A percentile compares a stretch with the other conserved stretches of the same genome.
phyloP scores from a whole-genome alignment of 1,284 basidiomycete species.

The Cutaneotrichosporon arboriforme region DNA sequence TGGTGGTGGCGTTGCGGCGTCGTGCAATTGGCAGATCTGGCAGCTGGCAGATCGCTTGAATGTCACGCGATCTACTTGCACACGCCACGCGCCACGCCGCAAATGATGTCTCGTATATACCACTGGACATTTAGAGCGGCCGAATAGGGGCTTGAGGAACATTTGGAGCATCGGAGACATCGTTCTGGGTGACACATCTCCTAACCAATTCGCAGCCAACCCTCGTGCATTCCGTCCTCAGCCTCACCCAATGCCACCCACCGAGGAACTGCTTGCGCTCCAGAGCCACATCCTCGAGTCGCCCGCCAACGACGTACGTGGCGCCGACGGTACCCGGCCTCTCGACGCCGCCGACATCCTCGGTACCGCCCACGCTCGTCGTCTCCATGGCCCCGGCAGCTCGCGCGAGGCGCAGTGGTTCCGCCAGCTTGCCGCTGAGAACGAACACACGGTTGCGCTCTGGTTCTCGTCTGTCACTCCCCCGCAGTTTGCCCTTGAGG shows the following conservation, averaged over 20 bases:
- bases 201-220: conserved; percentile 12
- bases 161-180: not conserved
- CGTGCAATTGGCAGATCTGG: too few species aligned
- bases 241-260: conserved; percentile 30
- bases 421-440: conserved; percentile 27
- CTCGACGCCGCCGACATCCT: conserved; percentile 40
- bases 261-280: conserved; percentile 46
- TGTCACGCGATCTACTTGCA: too few species aligned
- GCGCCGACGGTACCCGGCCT: conserved; percentile 28
- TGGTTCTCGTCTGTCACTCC: conserved; percentile 28
- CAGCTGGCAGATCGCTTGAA: too few species aligned
- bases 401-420: conserved; percentile 26
- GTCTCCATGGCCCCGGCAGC: conserved; percentile 22
- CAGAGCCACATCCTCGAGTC: conserved; percentile 43
- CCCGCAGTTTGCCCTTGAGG: conserved; percentile 30
- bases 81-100: too few species aligned
- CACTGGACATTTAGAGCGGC: too few species aligned
- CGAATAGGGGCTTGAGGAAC: not conserved
- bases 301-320: conserved; percentile 29
- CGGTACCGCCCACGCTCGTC: conserved; percentile 23
- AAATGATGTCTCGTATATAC: too few species aligned
- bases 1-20: too few species aligned
- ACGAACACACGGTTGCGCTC: conserved; percentile 30
- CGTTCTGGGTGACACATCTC: not conserved
- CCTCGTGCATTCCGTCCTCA: conserved; percentile 21